Evolutionary conservation across 1,139 yeast species (phyloP).

Genomic region (Taiozyma onychis): DNA sequence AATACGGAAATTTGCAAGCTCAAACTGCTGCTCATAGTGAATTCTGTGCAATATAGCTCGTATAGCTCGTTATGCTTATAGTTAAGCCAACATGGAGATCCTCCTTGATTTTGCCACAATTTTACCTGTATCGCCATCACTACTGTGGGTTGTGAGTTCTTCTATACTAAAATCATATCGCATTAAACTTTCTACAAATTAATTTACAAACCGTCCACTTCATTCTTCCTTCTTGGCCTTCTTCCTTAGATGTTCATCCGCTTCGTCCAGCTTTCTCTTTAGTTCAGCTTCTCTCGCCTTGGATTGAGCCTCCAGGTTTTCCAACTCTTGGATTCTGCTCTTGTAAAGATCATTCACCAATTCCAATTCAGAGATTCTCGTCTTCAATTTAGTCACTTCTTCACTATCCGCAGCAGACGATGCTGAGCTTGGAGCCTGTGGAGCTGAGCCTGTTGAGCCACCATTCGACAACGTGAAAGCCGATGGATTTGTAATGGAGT

Average conservation of each 20-base stretch:
- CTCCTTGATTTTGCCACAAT: no score
- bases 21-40: no score
- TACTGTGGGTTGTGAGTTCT: no score
- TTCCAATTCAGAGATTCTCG: conserved; percentile 85
- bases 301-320: conserved; percentile 59
- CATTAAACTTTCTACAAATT: not conserved
- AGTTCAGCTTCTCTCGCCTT: conserved; percentile 39
- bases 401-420: conserved; percentile 20
- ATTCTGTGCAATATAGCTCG: no score
- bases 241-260: conserved; percentile 10
- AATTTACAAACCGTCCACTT: not conserved
- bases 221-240: conserved; percentile 11
- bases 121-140: no score
- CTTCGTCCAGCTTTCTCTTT: conserved; percentile 9
- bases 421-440: not conserved
- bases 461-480: conserved; percentile 17
- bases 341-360: conserved; percentile 82
- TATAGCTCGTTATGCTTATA: no score
- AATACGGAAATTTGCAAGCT: no score
- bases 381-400: conserved; percentile 52
- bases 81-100: no score
- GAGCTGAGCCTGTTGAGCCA: conserved; percentile 9
- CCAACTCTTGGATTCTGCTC: conserved; percentile 76
- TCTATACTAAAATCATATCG: not conserved
- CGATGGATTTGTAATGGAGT: conserved; percentile 22